phyloP scores from a whole-genome alignment of 2,329 filamentous ascomycete genomes.

The Aureobasidium sp. region DNA sequence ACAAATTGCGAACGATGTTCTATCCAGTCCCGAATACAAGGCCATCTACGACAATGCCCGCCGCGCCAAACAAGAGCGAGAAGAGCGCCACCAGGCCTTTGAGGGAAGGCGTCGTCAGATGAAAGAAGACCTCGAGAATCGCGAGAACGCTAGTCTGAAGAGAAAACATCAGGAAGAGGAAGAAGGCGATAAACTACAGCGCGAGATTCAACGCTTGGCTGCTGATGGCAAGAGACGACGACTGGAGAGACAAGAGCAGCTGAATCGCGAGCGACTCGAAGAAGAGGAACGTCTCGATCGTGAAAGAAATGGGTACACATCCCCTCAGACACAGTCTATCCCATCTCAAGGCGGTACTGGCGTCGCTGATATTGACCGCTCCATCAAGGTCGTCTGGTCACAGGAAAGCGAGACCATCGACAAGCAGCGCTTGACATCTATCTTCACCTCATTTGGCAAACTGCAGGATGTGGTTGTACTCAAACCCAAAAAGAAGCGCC shows the following conservation, averaged over 20 bases:
- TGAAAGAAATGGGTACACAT: conserved; percentile 22
- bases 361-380: conserved; percentile 47
- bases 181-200: conserved; percentile 51
- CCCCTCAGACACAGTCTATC: neutral
- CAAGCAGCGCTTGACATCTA: conserved; percentile 35
- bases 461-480: conserved; percentile 47
- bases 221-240: conserved; percentile 45
- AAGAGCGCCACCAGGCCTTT: conserved; percentile 63
- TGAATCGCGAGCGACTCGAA: conserved; percentile 45
- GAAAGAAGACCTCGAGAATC: conserved; percentile 76
- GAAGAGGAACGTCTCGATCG: conserved; percentile 39
- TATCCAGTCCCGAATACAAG: conserved; percentile 62
- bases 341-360: conserved; percentile 18
- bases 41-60: conserved; percentile 71
- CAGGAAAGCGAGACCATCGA: conserved; percentile 40
- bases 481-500: conserved; percentile 45
- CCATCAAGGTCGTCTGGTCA: conserved; percentile 49
- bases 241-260: conserved; percentile 45
- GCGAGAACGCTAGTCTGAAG: conserved; percentile 50
- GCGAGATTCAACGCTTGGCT: conserved; percentile 36
- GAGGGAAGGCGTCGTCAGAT: conserved; percentile 64
- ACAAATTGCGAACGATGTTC: conserved; percentile 77
- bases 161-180: conserved; percentile 36
- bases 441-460: conserved; percentile 48
- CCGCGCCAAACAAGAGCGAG: conserved; percentile 60